These are phyloP conservation scores for Suillus placidus DNA, from an alignment of 768 basidiomycete genomes.

Conservation along the genomic window DNA sequence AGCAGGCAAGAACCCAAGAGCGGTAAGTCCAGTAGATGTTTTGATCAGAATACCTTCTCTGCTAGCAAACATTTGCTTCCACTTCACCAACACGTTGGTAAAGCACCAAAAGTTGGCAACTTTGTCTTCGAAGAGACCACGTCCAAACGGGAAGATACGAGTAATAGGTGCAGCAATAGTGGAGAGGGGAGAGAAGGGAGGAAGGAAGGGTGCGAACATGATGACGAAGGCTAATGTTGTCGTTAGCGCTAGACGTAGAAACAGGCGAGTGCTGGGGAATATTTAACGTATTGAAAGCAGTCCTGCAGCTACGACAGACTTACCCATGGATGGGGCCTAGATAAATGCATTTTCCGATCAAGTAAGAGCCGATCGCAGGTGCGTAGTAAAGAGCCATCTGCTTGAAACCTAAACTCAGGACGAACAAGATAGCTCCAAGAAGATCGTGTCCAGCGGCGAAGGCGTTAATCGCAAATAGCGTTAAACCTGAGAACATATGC, in stretches of 20 bases:
- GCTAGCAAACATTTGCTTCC: constrained; percentile 49
- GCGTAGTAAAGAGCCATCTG: constrained; percentile 97
- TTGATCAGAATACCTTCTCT: constrained; percentile 60
- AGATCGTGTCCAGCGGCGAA: constrained; percentile 73
- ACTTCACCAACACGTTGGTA: constrained; percentile 80
- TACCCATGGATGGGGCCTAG: constrained; percentile 75
- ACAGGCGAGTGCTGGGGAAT: constrained; percentile 46
- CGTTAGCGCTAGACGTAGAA: constrained; percentile 64
- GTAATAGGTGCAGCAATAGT: constrained; percentile 64
- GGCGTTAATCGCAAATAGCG: constrained; percentile 66
- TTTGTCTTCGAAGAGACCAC: constrained; percentile 93
- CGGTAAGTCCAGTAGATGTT: constrained; percentile 67
- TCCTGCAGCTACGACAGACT: constrained; percentile 22
- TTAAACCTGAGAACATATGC: constrained; percentile 52
- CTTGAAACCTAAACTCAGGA: constrained; percentile 88
- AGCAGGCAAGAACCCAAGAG: constrained; percentile 68
- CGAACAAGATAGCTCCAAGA: constrained; percentile 77
- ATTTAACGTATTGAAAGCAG: constrained; percentile 11
- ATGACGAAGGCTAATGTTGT: constrained; percentile 66
- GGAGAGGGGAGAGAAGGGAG: constrained; percentile 56
- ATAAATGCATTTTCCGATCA: constrained; percentile 87
- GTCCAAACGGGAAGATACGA: constrained; percentile 89
- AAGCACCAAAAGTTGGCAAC: constrained; percentile 99
- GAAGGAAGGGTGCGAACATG: constrained; percentile 81
- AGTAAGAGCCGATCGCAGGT: constrained; percentile 87